Percentiles rank a stretch among this genome's conserved stretches.
phyloP scores from a whole-genome alignment of 2,329 filamentous ascomycete species.

The Fusarium longipes region DNA sequence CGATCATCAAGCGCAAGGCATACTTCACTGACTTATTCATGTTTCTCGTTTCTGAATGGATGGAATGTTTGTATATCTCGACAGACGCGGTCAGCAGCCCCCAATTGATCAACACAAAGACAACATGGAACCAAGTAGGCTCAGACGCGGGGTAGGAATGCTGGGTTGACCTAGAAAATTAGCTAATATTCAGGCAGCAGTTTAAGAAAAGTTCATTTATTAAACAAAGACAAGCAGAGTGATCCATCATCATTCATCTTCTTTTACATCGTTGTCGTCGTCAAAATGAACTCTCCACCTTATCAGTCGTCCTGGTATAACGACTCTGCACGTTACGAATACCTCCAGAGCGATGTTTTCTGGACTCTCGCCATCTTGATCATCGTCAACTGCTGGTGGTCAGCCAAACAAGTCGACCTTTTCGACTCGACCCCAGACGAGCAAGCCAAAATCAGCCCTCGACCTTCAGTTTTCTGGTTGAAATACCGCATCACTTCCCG shows the following conservation, averaged over 20 bases:
- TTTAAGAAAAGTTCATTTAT: neutral
- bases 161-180: neutral
- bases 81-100: neutral
- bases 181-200: constrained; percentile 9
- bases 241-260: neutral
- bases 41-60: too few relatives aligned
- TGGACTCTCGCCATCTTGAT: constrained; percentile 25
- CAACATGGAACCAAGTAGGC: neutral
- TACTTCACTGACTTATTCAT: neutral
- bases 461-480: neutral
- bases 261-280: fast-evolving
- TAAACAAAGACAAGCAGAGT: neutral
- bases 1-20: too few relatives aligned
- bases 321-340: constrained; percentile 24
- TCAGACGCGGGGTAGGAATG: neutral
- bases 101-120: neutral
- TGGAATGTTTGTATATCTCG: too few relatives aligned
- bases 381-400: constrained; percentile 23
- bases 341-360: constrained; percentile 27
- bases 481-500: constrained; percentile 18
- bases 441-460: neutral
- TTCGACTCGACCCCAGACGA: neutral
- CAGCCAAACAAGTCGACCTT: constrained; percentile 1
- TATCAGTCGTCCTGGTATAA: constrained; percentile 22
- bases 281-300: constrained; percentile 1